Conservation (phyloP, 805 yeast species). For the Candida jianshihensis region DNA sequence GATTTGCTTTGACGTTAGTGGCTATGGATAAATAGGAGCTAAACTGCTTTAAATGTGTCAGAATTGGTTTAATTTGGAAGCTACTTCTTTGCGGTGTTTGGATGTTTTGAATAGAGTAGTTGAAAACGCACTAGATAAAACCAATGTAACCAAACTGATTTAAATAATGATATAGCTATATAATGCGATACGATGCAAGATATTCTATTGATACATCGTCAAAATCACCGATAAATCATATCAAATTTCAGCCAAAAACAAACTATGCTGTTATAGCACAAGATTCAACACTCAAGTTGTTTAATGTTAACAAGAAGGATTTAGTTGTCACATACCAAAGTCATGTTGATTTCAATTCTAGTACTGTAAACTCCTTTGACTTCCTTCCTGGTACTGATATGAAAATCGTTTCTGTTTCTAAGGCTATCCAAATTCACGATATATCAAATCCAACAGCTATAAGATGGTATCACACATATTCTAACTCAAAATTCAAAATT, state of each 20-base stretch:
- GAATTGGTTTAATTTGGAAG: no score
- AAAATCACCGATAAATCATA: not conserved
- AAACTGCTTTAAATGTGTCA: no score
- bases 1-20: no score
- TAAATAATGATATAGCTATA: not conserved
- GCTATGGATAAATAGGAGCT: no score
- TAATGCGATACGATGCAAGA: not conserved
- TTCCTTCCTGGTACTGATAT: not conserved
- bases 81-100: no score
- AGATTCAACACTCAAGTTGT: not conserved
- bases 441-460: not conserved
- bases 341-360: not conserved
- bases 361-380: not conserved
- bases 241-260: not conserved
- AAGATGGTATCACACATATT: not conserved
- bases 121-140: no score
- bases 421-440: not conserved
- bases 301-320: not conserved
- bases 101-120: no score
- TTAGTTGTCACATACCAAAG: not conserved
- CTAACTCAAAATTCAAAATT: constrained; percentile 5
- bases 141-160: no score
- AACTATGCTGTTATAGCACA: constrained; percentile 1
- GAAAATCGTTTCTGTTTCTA: not conserved
- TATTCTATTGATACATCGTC: not conserved